Conservation (phyloP, 1,284 basidiomycete genomes). For the Puccinia polysora region DNA sequence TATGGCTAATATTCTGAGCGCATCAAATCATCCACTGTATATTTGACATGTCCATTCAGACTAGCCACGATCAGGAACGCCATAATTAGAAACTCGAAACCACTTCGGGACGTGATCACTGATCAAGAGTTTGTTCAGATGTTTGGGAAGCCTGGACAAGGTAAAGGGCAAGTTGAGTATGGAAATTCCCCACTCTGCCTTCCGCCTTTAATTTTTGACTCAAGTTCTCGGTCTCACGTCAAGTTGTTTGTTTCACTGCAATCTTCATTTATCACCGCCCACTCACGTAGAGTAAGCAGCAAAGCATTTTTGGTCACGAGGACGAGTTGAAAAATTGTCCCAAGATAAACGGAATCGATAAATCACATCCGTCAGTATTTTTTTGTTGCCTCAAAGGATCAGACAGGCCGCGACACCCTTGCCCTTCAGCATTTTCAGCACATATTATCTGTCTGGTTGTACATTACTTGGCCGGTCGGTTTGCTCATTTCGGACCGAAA, state of each 20-base stretch:
- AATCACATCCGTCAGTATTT: conserved; percentile 21
- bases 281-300: background rate
- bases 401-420: background rate
- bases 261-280: background rate
- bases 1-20: too few species aligned
- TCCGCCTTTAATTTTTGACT: background rate
- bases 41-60: too few species aligned
- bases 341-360: conserved; percentile 19
- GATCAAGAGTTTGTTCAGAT: conserved; percentile 49
- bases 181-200: background rate
- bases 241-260: background rate
- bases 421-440: background rate
- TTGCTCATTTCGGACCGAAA: too few species aligned
- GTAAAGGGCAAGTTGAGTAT: background rate
- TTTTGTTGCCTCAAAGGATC: background rate
- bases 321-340: conserved; percentile 22
- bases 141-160: conserved; percentile 48
- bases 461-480: background rate
- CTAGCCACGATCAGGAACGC: conserved; percentile 13
- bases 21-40: too few species aligned
- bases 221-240: too few species aligned
- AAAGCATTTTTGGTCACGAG: conserved; percentile 26
- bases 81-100: conserved; percentile 44
- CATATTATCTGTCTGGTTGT: background rate
- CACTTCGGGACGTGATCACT: conserved; percentile 48